Conservation (phyloP, 768 basidiomycete species). For the Lactarius hengduanensis region DNA sequence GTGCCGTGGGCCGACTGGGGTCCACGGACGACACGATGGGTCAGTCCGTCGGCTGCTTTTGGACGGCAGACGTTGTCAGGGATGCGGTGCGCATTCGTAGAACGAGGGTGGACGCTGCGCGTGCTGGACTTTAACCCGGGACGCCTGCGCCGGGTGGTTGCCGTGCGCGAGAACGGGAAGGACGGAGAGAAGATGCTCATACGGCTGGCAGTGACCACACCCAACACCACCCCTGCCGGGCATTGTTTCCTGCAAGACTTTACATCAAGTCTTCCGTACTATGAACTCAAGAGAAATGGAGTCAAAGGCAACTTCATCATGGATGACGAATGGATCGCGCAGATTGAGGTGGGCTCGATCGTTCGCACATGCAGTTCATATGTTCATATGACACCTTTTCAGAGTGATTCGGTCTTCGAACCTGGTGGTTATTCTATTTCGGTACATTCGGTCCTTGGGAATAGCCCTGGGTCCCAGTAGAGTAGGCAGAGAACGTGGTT, state of each 20-base stretch:
- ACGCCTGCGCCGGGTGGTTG: constrained; percentile 8
- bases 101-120: background rate
- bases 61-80: background rate
- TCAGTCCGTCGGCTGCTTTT: background rate
- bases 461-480: background rate
- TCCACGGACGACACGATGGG: constrained; percentile 14
- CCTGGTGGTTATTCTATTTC: background rate
- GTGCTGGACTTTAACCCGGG: constrained; percentile 21
- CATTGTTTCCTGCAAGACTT: constrained; percentile 9
- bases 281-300: constrained; percentile 10
- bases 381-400: background rate
- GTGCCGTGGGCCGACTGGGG: constrained; percentile 21
- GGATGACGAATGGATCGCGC: constrained; percentile 19
- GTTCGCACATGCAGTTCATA: background rate
- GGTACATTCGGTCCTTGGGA: constrained; percentile 8
- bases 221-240: constrained; percentile 1
- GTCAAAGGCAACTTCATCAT: constrained; percentile 3
- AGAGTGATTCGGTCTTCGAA: background rate
- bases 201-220: background rate
- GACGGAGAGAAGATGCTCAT: background rate
- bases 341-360: constrained; percentile 11
- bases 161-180: background rate
- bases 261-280: constrained; percentile 15
- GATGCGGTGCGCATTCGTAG: constrained; percentile 14
- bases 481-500: background rate